Conservation (phyloP, 2,329 filamentous ascomycete genomes). For the Claviceps spartinae region DNA sequence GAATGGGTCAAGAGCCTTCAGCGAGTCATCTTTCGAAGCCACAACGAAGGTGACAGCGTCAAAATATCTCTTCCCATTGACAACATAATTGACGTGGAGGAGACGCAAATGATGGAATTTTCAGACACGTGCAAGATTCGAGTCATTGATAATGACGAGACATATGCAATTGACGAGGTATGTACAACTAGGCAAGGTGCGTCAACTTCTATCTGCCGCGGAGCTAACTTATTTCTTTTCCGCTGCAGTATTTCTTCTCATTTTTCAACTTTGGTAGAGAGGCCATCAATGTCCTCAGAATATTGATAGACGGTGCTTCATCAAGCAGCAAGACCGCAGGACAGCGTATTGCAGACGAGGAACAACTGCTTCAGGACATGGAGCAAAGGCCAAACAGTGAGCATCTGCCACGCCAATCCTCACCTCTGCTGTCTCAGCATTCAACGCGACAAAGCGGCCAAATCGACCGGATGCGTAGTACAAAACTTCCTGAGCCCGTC, state of each 20-base stretch:
- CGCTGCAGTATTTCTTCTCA: slow-evolving; percentile 77
- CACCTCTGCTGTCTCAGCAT: slow-evolving; percentile 7
- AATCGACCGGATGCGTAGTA: slow-evolving; percentile 21
- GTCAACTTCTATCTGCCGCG: not conserved
- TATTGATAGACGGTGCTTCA: slow-evolving; percentile 53
- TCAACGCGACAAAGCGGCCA: slow-evolving; percentile 10
- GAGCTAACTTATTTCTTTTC: slow-evolving; percentile 1
- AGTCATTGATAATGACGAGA: slow-evolving; percentile 87
- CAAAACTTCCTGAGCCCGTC: slow-evolving; percentile 40
- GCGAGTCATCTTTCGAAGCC: slow-evolving; percentile 86
- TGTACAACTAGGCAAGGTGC: slow-evolving; percentile 7
- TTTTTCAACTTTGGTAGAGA: slow-evolving; percentile 83
- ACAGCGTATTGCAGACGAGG: slow-evolving; percentile 10
- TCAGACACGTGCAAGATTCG: slow-evolving; percentile 89
- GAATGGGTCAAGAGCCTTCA: slow-evolving; percentile 95
- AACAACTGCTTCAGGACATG: slow-evolving; percentile 2
- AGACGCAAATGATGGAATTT: slow-evolving; percentile 80
- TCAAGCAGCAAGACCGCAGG: slow-evolving; percentile 20
- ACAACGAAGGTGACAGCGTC: slow-evolving; percentile 93
- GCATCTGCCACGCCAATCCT: not conserved
- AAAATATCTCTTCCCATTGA: slow-evolving; percentile 85
- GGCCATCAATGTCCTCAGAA: slow-evolving; percentile 64
- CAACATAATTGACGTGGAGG: slow-evolving; percentile 85
- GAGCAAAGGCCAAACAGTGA: not conserved
- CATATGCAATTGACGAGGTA: slow-evolving; percentile 87